Percentiles rank a stretch among this genome's conserved stretches.
Conservation (phyloP, 306 rosid genomes). For the Trichosanthes truncata region DNA sequence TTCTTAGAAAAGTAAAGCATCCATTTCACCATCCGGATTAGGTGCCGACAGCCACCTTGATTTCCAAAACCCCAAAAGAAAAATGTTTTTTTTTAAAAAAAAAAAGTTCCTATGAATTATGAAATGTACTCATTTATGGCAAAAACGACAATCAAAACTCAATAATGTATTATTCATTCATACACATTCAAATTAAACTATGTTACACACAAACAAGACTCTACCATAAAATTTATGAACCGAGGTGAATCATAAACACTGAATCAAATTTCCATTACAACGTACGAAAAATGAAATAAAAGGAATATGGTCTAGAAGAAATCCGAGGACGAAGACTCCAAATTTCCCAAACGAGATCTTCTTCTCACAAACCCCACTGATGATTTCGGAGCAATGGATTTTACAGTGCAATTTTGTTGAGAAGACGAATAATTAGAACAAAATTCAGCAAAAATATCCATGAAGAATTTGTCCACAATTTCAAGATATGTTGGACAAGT, state of each 20-base stretch:
- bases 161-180: not conserved
- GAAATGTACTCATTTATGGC: not conserved
- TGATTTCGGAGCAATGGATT: slow-evolving; percentile 25
- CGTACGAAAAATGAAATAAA: not conserved
- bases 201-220: not conserved
- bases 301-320: not conserved
- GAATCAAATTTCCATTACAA: not conserved
- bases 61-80: not conserved
- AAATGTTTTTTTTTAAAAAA: not conserved
- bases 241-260: not conserved
- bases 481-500: slow-evolving; percentile 76
- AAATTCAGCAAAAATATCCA: slow-evolving; percentile 56
- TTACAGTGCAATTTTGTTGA: slow-evolving; percentile 26
- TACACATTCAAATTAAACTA: not conserved
- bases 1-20: not conserved
- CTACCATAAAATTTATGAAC: not conserved
- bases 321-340: not conserved
- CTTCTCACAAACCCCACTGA: slow-evolving; percentile 16
- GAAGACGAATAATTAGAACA: slow-evolving; percentile 24
- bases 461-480: slow-evolving; percentile 73
- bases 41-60: slow-evolving; percentile 8
- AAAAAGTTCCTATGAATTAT: not conserved
- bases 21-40: slow-evolving; percentile 1
- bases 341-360: slow-evolving; percentile 5
- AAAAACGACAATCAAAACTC: not conserved